phyloP scores from a whole-genome alignment of 345 rosid species.

The Brassica napus region DNA sequence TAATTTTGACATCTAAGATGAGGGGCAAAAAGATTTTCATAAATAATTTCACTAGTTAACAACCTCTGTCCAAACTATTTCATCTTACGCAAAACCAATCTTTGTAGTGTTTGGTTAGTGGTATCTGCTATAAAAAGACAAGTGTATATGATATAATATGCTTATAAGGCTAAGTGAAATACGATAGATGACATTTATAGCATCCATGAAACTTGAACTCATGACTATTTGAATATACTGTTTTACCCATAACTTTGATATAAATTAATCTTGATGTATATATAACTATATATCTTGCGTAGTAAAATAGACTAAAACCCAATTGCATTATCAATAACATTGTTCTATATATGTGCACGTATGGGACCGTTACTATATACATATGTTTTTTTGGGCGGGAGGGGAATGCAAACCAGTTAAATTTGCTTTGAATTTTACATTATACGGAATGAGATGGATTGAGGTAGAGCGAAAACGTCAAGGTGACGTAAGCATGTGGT shows the following conservation, averaged over 20 bases:
- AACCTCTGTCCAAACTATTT: background rate
- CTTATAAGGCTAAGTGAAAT: background rate
- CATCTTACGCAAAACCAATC: background rate
- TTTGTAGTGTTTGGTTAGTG: background rate
- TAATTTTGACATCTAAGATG: background rate
- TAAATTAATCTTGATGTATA: background rate
- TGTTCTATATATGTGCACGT: constrained; percentile 6
- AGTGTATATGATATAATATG: background rate
- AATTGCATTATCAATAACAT: background rate
- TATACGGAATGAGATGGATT: background rate
- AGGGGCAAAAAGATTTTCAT: background rate
- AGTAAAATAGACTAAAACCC: background rate
- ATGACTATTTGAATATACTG: background rate
- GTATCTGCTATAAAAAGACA: too few species aligned
- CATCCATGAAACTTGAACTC: constrained; percentile 12
- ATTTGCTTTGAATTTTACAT: background rate
- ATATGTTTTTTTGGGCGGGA: background rate
- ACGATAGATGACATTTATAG: background rate
- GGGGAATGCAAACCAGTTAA: background rate
- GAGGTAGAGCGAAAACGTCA: constrained; percentile 17
- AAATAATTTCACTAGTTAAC: background rate
- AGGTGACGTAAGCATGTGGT: constrained; percentile 33
- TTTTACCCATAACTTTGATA: background rate
- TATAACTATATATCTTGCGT: background rate
- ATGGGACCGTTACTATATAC: constrained; percentile 3